These are phyloP conservation scores for Colletotrichum spinosum DNA, from an alignment of 2,329 filamentous ascomycete species.

Conservation along the genomic window DNA sequence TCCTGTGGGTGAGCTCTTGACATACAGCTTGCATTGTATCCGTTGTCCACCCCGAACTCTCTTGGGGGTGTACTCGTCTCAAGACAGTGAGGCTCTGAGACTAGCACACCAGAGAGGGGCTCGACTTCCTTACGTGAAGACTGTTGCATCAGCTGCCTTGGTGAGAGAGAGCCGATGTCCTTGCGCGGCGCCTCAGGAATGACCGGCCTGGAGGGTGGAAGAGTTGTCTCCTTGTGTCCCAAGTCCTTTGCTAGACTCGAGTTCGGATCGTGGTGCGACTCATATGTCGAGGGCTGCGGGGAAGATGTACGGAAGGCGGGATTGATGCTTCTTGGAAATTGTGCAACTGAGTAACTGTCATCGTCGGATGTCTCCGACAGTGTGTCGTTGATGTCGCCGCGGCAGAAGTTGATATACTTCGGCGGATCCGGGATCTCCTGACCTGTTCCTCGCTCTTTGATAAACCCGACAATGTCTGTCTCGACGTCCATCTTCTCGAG, in stretches of 20 bases:
- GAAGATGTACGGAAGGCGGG: conserved; percentile 96
- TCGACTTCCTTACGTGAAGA: conserved; percentile 5
- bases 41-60: not conserved
- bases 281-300: conserved; percentile 91
- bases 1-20: conserved; percentile 70
- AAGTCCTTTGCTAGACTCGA: conserved; percentile 78
- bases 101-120: conserved; percentile 5
- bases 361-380: conserved; percentile 88
- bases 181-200: conserved; percentile 18
- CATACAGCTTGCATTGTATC: not conserved
- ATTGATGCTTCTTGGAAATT: conserved; percentile 95
- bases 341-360: conserved; percentile 91
- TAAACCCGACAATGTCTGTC: conserved; percentile 91
- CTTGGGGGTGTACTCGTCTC: not conserved
- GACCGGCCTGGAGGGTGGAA: not conserved
- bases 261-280: conserved; percentile 90
- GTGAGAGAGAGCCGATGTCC: conserved; percentile 8
- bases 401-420: conserved; percentile 98
- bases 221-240: conserved; percentile 47
- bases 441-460: conserved; percentile 88
- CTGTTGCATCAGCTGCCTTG: conserved; percentile 18
- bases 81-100: not conserved
- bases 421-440: conserved; percentile 98
- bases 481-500: conserved; percentile 97
- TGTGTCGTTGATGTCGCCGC: conserved; percentile 84